Conservation (phyloP, 805 yeast species). For the Candida sonorensis region DNA sequence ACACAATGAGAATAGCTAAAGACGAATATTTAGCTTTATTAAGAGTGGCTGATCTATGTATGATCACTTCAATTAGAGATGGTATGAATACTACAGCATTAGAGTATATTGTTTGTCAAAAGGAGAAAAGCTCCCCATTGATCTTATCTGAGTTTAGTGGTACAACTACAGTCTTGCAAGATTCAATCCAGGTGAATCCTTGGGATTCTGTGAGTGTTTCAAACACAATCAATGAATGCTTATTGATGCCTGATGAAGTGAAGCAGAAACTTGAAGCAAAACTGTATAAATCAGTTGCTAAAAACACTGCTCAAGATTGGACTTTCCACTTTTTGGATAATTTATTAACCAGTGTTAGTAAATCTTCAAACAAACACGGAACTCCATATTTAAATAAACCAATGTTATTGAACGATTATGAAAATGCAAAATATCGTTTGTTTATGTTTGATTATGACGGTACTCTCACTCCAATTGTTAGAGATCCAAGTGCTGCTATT, state of each 20-base stretch:
- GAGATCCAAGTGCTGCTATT: slow-evolving; percentile 97
- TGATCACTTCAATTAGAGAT: slow-evolving; percentile 87
- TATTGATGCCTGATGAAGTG: slow-evolving; percentile 44
- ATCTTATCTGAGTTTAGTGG: slow-evolving; percentile 93
- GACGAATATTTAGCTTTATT: slow-evolving; percentile 86
- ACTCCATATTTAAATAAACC: slow-evolving; percentile 83
- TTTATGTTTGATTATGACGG: slow-evolving; percentile 97
- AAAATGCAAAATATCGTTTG: slow-evolving; percentile 56
- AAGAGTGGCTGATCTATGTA: slow-evolving; percentile 82
- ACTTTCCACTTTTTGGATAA: slow-evolving; percentile 53
- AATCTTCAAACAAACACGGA: slow-evolving; percentile 39
- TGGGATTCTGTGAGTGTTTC: slow-evolving; percentile 97
- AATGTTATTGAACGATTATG: slow-evolving; percentile 50
- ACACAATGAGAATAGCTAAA: slow-evolving; percentile 79
- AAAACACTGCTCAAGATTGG: slow-evolving; percentile 79
- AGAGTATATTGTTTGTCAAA: slow-evolving; percentile 86
- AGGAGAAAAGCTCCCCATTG: slow-evolving; percentile 65
- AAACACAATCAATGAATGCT: slow-evolving; percentile 64
- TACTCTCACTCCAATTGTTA: slow-evolving; percentile 91
- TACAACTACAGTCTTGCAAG: slow-evolving; percentile 61
- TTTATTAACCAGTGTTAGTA: slow-evolving; percentile 22
- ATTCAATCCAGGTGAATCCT: slow-evolving; percentile 84
- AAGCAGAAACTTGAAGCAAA: slow-evolving; percentile 41
- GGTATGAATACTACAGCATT: slow-evolving; percentile 95
- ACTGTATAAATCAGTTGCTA: slow-evolving; percentile 56